Evolutionary conservation across 169 alveolate genomes (phyloP), one percentile per base, ranked within the genome.

Genomic region (Plasmodium malariae): DNA sequence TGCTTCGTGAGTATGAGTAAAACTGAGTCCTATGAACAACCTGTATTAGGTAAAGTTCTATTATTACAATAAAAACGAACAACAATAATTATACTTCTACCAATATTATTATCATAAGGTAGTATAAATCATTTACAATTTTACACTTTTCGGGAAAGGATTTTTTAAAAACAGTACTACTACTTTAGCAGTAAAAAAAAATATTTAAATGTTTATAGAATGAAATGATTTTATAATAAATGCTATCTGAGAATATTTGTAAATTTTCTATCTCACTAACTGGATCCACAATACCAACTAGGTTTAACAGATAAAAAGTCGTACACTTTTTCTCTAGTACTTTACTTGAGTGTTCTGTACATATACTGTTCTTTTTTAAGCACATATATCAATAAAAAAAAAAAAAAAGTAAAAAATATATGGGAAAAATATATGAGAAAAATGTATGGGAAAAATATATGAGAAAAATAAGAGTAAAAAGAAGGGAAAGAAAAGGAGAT

Each of bases 211-310:
- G 60, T 60, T 60, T 37, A 76, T 76, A 76, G 32, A 74, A 76
- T 60, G 14, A 59, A 32, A 49, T 36, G 26, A 17, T 12, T 76
- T 43, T 57, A 49, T 34, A 76, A 0, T 62, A 60, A 34, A 60
- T 60, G 45, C 11, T 14, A 3, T 36, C 26, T 32, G 30, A 76
- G 17, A 67, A 59, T 32, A 76, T 24, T 24, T 43, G 17, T 55
- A 76, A 76, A 40, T 76, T 57, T 60, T 76, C 88, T 62, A 76
- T 30, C 57, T 74, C 88, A 7, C 76, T 74, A 19, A 76, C 74
- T 34, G 88, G 60, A 67, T 76, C 88, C 3, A 62, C 54, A 34
- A 76, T 62, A 60, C 88, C 88, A 60, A 59, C 88, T 76, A 74
- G 88, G 62, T 62, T 76, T 40, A 76, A 21, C 43, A 76, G 14